phyloP scores from a whole-genome alignment of 116 monocot species.

The Zostera marina region DNA sequence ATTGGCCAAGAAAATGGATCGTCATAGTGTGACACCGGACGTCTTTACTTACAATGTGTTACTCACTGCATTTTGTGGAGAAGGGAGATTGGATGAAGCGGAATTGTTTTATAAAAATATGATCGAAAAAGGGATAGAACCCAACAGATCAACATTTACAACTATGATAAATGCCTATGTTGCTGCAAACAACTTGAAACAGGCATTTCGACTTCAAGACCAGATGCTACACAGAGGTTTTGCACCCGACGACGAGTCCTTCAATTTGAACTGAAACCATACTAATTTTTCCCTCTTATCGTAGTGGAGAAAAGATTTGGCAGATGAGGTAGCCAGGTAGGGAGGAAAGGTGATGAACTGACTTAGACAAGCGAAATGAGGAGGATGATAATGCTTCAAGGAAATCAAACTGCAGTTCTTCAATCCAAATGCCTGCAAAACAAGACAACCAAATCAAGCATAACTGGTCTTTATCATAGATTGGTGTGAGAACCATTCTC shows the following conservation, averaged over 20 bases:
- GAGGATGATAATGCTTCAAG: too few relatives aligned
- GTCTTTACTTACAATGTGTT: conserved; percentile 60
- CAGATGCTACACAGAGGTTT: conserved; percentile 81
- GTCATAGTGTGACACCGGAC: conserved; percentile 36
- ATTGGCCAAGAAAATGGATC: conserved; percentile 52
- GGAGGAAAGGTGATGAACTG: too few relatives aligned
- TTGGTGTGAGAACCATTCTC: too few relatives aligned
- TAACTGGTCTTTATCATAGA: too few relatives aligned
- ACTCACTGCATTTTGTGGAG: conserved; percentile 5
- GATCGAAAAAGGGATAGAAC: conserved; percentile 8
- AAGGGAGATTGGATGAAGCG: conserved; percentile 14
- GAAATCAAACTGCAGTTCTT: too few relatives aligned
- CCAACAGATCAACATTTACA: conserved; percentile 14
- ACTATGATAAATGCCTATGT: conserved; percentile 14
- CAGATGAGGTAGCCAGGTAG: too few relatives aligned
- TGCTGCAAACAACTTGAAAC: conserved; percentile 8
- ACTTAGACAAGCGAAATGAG: too few relatives aligned
- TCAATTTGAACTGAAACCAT: too few relatives aligned
- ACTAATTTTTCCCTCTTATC: too few relatives aligned
- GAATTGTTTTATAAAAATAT: conserved; percentile 8
- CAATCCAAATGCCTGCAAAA: too few relatives aligned
- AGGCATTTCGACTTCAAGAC: conserved; percentile 52
- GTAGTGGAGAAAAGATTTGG: too few relatives aligned
- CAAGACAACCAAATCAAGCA: too few relatives aligned
- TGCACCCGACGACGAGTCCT: conserved; percentile 69